Evolutionary conservation across 179 eudicot species (phyloP).

Genomic region (Drosera spatulata): DNA sequence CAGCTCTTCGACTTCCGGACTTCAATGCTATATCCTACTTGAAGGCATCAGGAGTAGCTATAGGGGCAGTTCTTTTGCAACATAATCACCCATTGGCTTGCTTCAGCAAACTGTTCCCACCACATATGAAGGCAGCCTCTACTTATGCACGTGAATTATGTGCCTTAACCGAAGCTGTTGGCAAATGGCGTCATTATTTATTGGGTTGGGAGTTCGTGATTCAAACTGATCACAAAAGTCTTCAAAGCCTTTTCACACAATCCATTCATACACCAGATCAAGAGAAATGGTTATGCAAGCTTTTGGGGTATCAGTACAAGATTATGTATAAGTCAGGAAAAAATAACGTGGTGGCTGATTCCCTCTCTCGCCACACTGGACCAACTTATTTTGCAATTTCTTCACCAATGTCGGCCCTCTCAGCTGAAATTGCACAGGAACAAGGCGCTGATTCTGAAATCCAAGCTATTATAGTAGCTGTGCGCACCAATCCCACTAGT

Average conservation of each 20-base stretch:
- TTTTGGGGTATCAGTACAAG: background rate
- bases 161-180: slow-evolving; percentile 2
- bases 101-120: background rate
- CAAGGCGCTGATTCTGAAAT: too few relatives aligned
- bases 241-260: background rate
- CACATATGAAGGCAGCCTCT: background rate
- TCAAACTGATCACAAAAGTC: slow-evolving; percentile 1
- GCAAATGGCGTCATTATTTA: slow-evolving; percentile 5
- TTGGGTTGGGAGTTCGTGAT: background rate
- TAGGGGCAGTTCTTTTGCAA: slow-evolving; percentile 4
- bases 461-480: too few relatives aligned
- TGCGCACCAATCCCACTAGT: too few relatives aligned
- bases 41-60: background rate
- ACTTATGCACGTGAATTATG: slow-evolving; percentile 6
- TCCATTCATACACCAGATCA: background rate
- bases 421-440: background rate
- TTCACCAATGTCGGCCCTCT: background rate
- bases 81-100: slow-evolving; percentile 1
- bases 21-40: too few relatives aligned
- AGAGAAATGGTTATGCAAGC: background rate
- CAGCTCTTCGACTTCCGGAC: too few relatives aligned
- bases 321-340: slow-evolving; percentile 1
- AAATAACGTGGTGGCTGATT: slow-evolving; percentile 5
- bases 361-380: background rate
- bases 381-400: too few relatives aligned